Percentiles rank a stretch among this genome's conserved stretches.
Conservation (phyloP, 257 asterid species). For the Solanum chiquidenum region DNA sequence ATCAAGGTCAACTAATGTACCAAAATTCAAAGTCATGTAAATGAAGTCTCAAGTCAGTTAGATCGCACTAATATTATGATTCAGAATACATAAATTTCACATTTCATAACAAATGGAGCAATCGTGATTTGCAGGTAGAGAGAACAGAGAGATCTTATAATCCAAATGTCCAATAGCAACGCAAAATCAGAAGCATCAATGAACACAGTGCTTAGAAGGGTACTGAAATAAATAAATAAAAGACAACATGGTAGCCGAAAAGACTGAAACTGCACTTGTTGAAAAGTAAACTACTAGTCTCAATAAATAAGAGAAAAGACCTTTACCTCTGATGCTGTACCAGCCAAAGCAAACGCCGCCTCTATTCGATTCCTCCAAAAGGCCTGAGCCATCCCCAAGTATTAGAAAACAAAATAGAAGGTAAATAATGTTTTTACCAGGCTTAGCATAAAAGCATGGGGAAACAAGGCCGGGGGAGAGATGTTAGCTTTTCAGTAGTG, state of each 20-base stretch:
- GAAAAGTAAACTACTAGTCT: not conserved
- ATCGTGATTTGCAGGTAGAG: not conserved
- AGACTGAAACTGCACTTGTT: not conserved
- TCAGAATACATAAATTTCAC: not conserved
- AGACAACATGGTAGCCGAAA: not conserved
- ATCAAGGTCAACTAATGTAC: not conserved
- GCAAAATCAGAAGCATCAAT: not conserved
- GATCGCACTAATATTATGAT: not conserved
- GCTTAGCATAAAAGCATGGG: not conserved
- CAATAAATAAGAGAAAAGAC: not conserved
- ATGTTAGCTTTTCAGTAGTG: not conserved
- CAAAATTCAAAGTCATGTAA: not conserved
- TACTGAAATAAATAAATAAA: not conserved
- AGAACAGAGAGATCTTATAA: not conserved
- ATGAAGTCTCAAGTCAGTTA: not conserved
- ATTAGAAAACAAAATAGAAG: conserved; percentile 6
- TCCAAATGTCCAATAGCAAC: not conserved
- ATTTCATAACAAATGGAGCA: not conserved
- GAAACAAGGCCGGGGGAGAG: not conserved
- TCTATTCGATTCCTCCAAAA: conserved; percentile 93
- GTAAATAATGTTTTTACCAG: conserved; percentile 7
- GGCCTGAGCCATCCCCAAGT: conserved; percentile 33
- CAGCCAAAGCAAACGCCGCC: conserved; percentile 93
- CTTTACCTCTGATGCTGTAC: conserved; percentile 74
- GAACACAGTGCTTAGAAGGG: not conserved